These are phyloP conservation scores for Arxiozyma bovina DNA, from an alignment of 1,139 yeast genomes.

Conservation along the genomic window DNA sequence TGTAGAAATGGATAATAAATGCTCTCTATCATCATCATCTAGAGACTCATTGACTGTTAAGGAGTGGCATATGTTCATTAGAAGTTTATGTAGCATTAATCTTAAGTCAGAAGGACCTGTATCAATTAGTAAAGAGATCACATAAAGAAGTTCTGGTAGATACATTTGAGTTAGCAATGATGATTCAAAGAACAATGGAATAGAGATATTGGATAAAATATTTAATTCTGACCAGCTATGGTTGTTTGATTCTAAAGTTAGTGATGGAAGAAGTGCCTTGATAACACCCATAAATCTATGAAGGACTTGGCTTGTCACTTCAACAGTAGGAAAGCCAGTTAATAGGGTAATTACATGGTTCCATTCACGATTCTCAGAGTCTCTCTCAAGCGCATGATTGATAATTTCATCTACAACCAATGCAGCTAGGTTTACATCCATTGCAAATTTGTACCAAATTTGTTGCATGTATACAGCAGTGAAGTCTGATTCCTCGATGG, in stretches of 20 bases:
- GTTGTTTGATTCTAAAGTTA: conserved; percentile 40
- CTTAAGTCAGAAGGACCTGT: conserved; percentile 65
- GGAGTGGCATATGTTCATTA: conserved; percentile 65
- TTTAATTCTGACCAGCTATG: conserved; percentile 67
- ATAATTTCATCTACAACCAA: conserved; percentile 64
- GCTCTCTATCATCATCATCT: conserved; percentile 35
- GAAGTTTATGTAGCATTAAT: conserved; percentile 51
- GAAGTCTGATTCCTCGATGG: conserved; percentile 37
- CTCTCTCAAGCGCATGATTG: conserved; percentile 64
- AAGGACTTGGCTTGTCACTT: conserved; percentile 60
- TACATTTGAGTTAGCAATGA: conserved; percentile 54
- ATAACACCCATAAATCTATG: conserved; percentile 40
- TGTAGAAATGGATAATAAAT: conserved; percentile 45
- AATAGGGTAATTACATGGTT: conserved; percentile 51
- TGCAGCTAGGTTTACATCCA: conserved; percentile 51
- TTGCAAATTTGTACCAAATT: conserved; percentile 63
- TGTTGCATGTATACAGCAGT: conserved; percentile 45
- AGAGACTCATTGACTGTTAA: conserved; percentile 53
- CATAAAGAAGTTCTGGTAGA: conserved; percentile 62
- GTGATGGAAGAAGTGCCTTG: conserved; percentile 41
- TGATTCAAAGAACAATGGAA: conserved; percentile 67
- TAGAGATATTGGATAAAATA: conserved; percentile 56
- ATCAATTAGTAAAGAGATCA: conserved; percentile 64
- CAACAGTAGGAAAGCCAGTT: conserved; percentile 59
- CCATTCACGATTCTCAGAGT: conserved; percentile 69